These are phyloP conservation scores for Salix arbutifolia DNA, from an alignment of 345 rosid genomes.

Conservation along the genomic window DNA sequence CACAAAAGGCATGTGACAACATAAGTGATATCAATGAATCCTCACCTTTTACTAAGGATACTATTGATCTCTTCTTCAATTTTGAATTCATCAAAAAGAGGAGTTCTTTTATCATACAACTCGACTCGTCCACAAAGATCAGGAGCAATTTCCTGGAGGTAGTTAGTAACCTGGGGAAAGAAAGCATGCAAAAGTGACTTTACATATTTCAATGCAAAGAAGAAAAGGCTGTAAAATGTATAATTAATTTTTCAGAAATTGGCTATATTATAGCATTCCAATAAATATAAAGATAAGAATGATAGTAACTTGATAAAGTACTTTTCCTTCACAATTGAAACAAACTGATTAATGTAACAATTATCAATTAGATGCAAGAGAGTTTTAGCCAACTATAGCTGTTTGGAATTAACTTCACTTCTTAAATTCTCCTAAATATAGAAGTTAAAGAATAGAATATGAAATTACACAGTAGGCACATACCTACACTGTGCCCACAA, in stretches of 20 bases:
- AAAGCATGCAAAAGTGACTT: background rate
- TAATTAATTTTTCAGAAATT: background rate
- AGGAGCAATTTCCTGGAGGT: constrained; percentile 96
- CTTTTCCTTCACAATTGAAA: background rate
- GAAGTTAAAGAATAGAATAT: background rate
- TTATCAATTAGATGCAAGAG: background rate
- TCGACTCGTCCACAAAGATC: constrained; percentile 88
- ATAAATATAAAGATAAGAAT: background rate
- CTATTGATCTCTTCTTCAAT: constrained; percentile 83
- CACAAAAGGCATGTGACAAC: background rate
- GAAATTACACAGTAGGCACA: background rate
- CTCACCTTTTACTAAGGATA: constrained; percentile 89
- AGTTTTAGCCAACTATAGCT: background rate
- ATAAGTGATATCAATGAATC: constrained; percentile 2
- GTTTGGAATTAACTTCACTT: background rate
- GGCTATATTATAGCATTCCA: background rate
- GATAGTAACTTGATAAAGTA: background rate
- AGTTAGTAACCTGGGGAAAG: constrained; percentile 71
- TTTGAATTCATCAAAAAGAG: constrained; percentile 81
- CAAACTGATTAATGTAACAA: background rate
- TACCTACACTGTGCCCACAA: too few species aligned
- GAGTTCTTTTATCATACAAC: constrained; percentile 63
- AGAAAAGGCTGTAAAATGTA: background rate
- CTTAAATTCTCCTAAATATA: background rate
- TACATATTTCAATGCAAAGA: constrained; percentile 8